Evolutionary conservation across 225 moss, liverwort and hornwort genomes (phyloP).

Genomic region (Neckera pumila): DNA sequence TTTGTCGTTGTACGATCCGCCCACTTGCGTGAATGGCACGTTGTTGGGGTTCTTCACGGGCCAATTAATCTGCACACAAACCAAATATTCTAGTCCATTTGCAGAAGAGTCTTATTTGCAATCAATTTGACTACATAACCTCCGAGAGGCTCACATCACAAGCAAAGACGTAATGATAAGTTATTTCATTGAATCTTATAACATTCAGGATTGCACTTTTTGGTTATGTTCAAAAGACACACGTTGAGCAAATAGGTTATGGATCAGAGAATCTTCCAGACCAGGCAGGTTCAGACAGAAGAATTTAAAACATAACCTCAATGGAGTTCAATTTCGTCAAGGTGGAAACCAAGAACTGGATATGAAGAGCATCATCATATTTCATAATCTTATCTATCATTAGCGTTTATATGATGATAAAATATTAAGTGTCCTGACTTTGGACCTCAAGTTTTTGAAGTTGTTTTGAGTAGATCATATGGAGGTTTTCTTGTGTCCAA

Average conservation of each 20-base stretch:
- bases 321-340: background rate
- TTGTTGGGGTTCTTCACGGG: background rate
- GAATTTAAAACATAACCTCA: background rate
- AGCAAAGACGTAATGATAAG: background rate
- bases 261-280: background rate
- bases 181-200: background rate
- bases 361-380: no score
- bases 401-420: no score
- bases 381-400: no score
- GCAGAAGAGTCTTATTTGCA: background rate
- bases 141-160: background rate
- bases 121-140: background rate
- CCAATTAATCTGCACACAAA: conserved; percentile 6
- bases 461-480: background rate
- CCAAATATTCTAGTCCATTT: background rate
- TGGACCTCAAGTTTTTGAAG: background rate
- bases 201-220: background rate
- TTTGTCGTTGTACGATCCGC: conserved; percentile 17
- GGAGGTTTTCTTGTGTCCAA: background rate
- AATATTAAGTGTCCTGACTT: background rate
- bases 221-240: background rate
- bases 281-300: background rate
- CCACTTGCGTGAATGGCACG: conserved; percentile 5
- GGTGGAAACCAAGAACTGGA: background rate
- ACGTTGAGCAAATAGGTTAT: background rate